Evolutionary conservation across 1,139 yeast species (phyloP), one percentile per base, ranked within the genome.

Genomic region (Zhuliangozyma blackwelliae): DNA sequence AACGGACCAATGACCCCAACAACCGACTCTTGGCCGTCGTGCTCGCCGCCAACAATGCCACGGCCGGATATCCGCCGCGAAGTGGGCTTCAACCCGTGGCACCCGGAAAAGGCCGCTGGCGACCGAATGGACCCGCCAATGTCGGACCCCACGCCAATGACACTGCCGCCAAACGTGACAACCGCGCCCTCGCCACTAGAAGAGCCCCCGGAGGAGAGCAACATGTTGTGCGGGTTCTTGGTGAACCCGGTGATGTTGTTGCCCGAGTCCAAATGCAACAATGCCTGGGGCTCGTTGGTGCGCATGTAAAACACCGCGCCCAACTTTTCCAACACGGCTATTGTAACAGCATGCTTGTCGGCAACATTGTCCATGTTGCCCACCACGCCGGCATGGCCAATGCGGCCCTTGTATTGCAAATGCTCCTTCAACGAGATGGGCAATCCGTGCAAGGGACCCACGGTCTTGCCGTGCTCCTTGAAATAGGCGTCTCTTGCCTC

Each of bases 61-160:
- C 50, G 44, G 33, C 59, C 54, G 6, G 83, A 70, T 35, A 80
- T 60, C 58, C 90, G 69, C 55, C 77, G 75, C 5, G 82, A 64
- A 5, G 87, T 67, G 28, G 90, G 89, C 58, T 85, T 75, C 43
- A 83, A 65, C 11, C 88, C 90, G 55, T 65, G 76, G 40, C 74
- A 58, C 20, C 88, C 87, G 34, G 80, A 72, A 63, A 43, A 82
- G 1, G 61, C 50, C 12, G 68, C 64, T 5, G 69, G 69, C 27
- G 75, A 61, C 27, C 82, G 63, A 29, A 77, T 73, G 12, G 78
- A 70, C 6, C 82, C 82, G 3, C 81, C 82, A 39, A 77, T 77
- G 44, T 77, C 82, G 23, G 77, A 63, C 23, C 82, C 82, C 38
- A 76, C 51, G 8, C 81, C 80, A n/a, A 75, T 47, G 13, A 59